Evolutionary conservation across 352 stramenopile genomes (phyloP), one percentile per base, ranked within the genome.

Genomic region (Thraustochytrium sp.): DNA sequence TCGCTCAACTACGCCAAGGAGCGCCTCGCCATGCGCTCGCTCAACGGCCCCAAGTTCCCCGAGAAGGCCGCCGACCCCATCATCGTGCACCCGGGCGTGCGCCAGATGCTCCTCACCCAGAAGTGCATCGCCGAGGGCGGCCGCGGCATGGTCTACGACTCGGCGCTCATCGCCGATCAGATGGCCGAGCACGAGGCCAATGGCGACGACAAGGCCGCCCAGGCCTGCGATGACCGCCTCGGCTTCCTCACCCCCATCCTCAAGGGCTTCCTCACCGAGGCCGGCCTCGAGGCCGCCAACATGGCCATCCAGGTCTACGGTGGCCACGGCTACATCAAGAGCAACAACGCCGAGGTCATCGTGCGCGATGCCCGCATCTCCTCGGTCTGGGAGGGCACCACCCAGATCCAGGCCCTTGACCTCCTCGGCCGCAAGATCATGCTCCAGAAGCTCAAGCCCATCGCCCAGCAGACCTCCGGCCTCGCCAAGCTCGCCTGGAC

Each of bases 271-370:
- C 75, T 84, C 44, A 84, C 75, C 49, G 75, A 84, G 61, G 55
- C 36, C 29, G 75, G 75, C 13, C 54, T 80, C 3, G 75, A 84
- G 61, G 75, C 75, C 34, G 75, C 75, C 37, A 80, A 84, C 61
- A 21, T 80, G 5, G 75, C 64, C 55, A 83, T 84, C 37, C 75
- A 84, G 61, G 44, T 40, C 49, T 84, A 62, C 44, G 75, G 75
- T 56, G 75, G 75, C 61, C 75, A 84, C 49, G 75, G 75, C 42
- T 84, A 76, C 61, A 84, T 84, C 75, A 75, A 84, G 61, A 84
- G 64, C 29, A 84, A 84, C 61, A 5, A 34, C 49, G 34, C 40
- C 18, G 75, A 84, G 40, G 64, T 84, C 64, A 84, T 84, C 9
- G 75, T 78, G 18, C 55, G 75, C 44, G 75, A 84, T 2, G 75